Conservation (phyloP, 208 protist genomes). For the Angomonas ambiguus region DNA sequence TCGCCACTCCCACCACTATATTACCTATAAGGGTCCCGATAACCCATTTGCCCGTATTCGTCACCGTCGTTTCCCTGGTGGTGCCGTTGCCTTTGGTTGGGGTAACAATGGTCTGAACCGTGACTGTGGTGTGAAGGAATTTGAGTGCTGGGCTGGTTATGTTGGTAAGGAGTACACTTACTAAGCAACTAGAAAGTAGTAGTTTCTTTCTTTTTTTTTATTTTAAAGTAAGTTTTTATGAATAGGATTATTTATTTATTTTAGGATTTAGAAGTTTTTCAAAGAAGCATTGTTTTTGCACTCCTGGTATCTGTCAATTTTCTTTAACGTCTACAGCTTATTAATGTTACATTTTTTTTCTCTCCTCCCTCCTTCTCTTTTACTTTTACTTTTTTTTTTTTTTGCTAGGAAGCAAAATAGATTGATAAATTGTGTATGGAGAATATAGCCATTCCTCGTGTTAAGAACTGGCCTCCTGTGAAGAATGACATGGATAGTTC, state of each 20-base stretch:
- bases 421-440: not conserved
- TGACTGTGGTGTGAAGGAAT: slow-evolving; percentile 83
- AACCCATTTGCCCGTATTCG: slow-evolving; percentile 80
- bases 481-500: not conserved
- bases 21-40: slow-evolving; percentile 80
- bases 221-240: not conserved
- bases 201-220: slow-evolving; percentile 20
- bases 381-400: slow-evolving; percentile 13
- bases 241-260: slow-evolving; percentile 11
- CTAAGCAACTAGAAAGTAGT: slow-evolving; percentile 19
- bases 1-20: slow-evolving; percentile 69
- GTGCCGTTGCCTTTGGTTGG: slow-evolving; percentile 78
- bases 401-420: not conserved
- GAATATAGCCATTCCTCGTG: not conserved
- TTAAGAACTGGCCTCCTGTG: not conserved
- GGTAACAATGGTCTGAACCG: slow-evolving; percentile 89
- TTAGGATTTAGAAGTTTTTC: not conserved
- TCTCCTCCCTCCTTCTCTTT: slow-evolving; percentile 2
- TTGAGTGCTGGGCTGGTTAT: slow-evolving; percentile 87
- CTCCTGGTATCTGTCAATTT: too few relatives aligned
- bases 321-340: not conserved
- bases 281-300: too few relatives aligned
- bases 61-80: slow-evolving; percentile 71
- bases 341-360: slow-evolving; percentile 4
- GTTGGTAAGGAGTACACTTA: slow-evolving; percentile 85